A percentile compares a stretch with the other conserved stretches of the same genome.
Conservation (phyloP, 495 filamentous ascomycete genomes). For the Daldinia decipiens region DNA sequence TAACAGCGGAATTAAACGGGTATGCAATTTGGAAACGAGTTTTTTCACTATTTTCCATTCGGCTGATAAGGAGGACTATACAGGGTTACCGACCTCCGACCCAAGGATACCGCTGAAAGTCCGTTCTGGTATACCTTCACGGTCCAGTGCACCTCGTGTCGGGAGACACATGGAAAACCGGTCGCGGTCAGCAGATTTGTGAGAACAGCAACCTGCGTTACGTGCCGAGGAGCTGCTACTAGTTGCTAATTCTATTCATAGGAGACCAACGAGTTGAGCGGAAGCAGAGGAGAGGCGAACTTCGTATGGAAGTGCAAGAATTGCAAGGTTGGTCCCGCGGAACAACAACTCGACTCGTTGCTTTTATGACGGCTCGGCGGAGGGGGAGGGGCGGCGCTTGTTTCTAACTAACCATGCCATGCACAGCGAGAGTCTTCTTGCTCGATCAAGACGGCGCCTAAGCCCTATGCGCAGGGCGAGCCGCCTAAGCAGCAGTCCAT, state of each 20-base stretch:
- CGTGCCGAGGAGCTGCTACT: slow-evolving; percentile 51
- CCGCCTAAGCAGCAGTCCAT: slow-evolving; percentile 80
- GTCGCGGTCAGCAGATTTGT: slow-evolving; percentile 91
- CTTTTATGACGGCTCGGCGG: not conserved
- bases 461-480: slow-evolving; percentile 71
- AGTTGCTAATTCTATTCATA: slow-evolving; percentile 47
- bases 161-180: slow-evolving; percentile 88
- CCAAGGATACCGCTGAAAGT: slow-evolving; percentile 78
- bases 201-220: no score
- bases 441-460: slow-evolving; percentile 75
- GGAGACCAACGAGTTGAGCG: slow-evolving; percentile 87
- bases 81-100: slow-evolving; percentile 89
- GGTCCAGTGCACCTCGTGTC: slow-evolving; percentile 94
- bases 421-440: slow-evolving; percentile 67
- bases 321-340: slow-evolving; percentile 69
- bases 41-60: slow-evolving; percentile 12
- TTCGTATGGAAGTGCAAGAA: slow-evolving; percentile 98
- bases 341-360: not conserved
- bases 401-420: not conserved
- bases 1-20: slow-evolving; percentile 84
- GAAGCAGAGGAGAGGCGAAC: slow-evolving; percentile 93
- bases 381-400: not conserved
- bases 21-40: slow-evolving; percentile 40
- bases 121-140: slow-evolving; percentile 97
- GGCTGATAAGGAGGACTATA: slow-evolving; percentile 38